Conservation (phyloP, 139 green algal species). For the Dunaliella primolecta region DNA sequence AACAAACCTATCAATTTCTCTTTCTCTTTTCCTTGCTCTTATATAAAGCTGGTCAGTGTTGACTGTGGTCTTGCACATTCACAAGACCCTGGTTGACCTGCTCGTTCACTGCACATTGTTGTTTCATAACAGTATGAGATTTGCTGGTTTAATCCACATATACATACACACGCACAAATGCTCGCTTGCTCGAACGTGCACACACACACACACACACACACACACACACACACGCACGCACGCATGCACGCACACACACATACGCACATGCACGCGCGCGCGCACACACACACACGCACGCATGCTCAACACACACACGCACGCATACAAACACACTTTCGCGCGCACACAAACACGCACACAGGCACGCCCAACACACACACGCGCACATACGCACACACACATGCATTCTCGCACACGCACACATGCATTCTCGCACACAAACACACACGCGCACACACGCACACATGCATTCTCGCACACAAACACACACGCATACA, state of each 20-base stretch:
- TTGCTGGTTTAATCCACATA: too few relatives aligned
- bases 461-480: background rate
- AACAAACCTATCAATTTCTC: too few relatives aligned
- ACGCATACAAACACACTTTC: background rate
- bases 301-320: background rate
- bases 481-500: background rate
- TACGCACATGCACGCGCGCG: background rate
- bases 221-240: background rate
- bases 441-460: background rate
- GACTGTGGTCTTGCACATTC: too few relatives aligned
- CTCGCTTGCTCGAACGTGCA: background rate
- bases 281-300: background rate
- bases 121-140: too few relatives aligned
- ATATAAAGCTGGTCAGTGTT: too few relatives aligned
- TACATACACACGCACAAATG: too few relatives aligned
- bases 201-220: background rate
- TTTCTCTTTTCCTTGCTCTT: too few relatives aligned
- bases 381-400: background rate
- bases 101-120: too few relatives aligned
- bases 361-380: too few relatives aligned
- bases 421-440: background rate
- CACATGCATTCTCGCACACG: background rate
- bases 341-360: background rate
- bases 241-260: background rate
- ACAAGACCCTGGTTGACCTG: too few relatives aligned